Evolutionary conservation across 1,139 yeast genomes (phyloP), one percentile per base, ranked within the genome.

Genomic region (Lodderomyces oxycetoniae): DNA sequence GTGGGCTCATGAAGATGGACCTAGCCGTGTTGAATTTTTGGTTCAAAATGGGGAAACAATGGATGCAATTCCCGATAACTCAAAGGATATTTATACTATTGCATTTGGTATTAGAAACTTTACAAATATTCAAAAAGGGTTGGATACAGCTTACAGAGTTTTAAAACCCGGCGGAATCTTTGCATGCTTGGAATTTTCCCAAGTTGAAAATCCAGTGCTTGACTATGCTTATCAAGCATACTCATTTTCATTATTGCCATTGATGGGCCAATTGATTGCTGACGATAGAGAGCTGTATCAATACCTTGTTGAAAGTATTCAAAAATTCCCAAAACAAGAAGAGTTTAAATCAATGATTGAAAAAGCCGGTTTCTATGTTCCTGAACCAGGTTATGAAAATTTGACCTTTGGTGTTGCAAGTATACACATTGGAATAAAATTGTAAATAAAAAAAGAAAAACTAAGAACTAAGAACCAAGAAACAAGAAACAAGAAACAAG

Each of bases 41-140:
- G 96, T 85, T 23, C 97, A 89, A 60, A 89, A 91, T 51, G 99
- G 97, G 44, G 96, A 93, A 63, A 70, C 73, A 14, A 71, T 91
- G 67, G 96, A 87, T 47, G 70, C 77, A 37, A 85, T 91, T 46
- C 82, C 80, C 32, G 89, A 83, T 52, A 79, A 82, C 54, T 86
- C 96, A 4, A 91, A 89, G 61, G 98, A 91, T 55, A 79, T 93
- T 30, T 91, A 91, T 60, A 91, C 99, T 3, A 88, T 91, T 49
- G 95, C 97, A 3, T 91, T 93, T 57, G 98, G 99, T 37, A 93
- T 93, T 53, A 77, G 99, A 61, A 91, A 91, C 61, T 93, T 93
- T 58, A 91, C 99, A 40, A 73, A 91, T 54, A 81, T 91, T 46
- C 96, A 89, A 61, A 88, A 87, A 7, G 98, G 97, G 20, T 73